A percentile compares a stretch with the other conserved stretches of the same genome.
These are phyloP conservation scores for Penicillium cinerascens DNA, from an alignment of 495 filamentous ascomycete genomes.

Conservation along the genomic window DNA sequence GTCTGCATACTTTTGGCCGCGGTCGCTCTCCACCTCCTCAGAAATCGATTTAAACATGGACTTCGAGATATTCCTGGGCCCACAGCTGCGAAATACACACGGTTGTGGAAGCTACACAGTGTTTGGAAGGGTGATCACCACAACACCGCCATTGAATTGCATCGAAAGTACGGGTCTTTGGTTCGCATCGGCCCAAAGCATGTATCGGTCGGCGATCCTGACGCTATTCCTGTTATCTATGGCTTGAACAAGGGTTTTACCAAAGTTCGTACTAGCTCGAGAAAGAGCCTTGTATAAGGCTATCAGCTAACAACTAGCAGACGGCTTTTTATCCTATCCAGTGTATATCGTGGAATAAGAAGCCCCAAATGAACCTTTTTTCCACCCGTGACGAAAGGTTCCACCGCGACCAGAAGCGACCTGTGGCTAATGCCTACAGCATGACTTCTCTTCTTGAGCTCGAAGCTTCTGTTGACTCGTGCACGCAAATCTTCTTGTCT, in stretches of 20 bases:
- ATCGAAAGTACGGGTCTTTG: conserved; percentile 36
- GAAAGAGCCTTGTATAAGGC: background rate
- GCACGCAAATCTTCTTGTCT: conserved; percentile 23
- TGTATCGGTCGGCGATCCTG: conserved; percentile 36
- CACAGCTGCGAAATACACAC: conserved; percentile 28
- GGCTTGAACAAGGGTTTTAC: conserved; percentile 33
- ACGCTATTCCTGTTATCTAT: conserved; percentile 37
- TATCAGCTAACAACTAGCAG: conserved; percentile 11
- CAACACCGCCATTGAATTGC: conserved; percentile 26
- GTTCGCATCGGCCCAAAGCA: conserved; percentile 41
- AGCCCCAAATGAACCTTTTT: conserved; percentile 34
- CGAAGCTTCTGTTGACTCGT: conserved; percentile 35
- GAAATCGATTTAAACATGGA: conserved; percentile 10
- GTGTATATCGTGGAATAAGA: conserved; percentile 29
- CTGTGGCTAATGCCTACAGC: conserved; percentile 30
- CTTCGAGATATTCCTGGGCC: conserved; percentile 34
- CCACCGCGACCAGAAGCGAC: conserved; percentile 29
- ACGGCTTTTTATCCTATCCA: conserved; percentile 43
- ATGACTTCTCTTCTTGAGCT: conserved; percentile 30
- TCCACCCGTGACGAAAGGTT: conserved; percentile 24
- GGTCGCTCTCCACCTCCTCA: background rate
- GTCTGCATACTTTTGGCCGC: background rate
- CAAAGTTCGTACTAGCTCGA: conserved; percentile 24
- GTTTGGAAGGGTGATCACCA: conserved; percentile 36
- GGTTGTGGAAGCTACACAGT: conserved; percentile 33